phyloP scores from a whole-genome alignment of 306 rosid genomes.

The Senna tora region DNA sequence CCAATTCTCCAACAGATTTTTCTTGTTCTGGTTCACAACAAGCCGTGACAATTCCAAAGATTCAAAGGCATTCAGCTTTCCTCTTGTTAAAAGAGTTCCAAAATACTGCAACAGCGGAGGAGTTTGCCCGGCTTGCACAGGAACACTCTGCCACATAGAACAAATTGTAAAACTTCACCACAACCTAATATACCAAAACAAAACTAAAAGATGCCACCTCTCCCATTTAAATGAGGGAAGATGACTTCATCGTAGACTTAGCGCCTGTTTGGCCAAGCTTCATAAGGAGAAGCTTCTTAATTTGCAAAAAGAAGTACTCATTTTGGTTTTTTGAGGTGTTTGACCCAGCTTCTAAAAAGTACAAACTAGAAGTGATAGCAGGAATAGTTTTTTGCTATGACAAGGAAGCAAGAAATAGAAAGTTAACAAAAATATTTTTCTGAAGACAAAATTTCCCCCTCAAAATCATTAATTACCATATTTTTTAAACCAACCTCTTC shows the following conservation, averaged over 20 bases:
- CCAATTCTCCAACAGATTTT: slow-evolving; percentile 97
- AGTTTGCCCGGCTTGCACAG: slow-evolving; percentile 98
- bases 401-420: too few relatives aligned
- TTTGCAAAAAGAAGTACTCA: too few relatives aligned
- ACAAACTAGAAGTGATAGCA: too few relatives aligned
- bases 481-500: too few relatives aligned
- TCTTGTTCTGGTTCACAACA: slow-evolving; percentile 99
- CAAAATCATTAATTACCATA: too few relatives aligned
- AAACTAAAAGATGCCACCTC: slow-evolving; percentile 1
- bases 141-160: slow-evolving; percentile 82
- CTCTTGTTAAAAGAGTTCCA: slow-evolving; percentile 92
- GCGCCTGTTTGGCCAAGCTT: too few relatives aligned
- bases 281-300: too few relatives aligned
- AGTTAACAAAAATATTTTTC: too few relatives aligned
- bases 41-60: slow-evolving; percentile 94
- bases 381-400: too few relatives aligned
- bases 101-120: slow-evolving; percentile 98
- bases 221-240: slow-evolving; percentile 12
- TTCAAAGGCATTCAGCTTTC: slow-evolving; percentile 94
- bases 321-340: too few relatives aligned
- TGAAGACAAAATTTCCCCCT: too few relatives aligned
- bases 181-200: slow-evolving; percentile 2
- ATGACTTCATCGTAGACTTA: slow-evolving; percentile 1
- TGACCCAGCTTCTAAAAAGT: too few relatives aligned
- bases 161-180: slow-evolving; percentile 17